Evolutionary conservation across 768 basidiomycete genomes (phyloP).

Genomic region (Cystofilobasidium bisporidii): DNA sequence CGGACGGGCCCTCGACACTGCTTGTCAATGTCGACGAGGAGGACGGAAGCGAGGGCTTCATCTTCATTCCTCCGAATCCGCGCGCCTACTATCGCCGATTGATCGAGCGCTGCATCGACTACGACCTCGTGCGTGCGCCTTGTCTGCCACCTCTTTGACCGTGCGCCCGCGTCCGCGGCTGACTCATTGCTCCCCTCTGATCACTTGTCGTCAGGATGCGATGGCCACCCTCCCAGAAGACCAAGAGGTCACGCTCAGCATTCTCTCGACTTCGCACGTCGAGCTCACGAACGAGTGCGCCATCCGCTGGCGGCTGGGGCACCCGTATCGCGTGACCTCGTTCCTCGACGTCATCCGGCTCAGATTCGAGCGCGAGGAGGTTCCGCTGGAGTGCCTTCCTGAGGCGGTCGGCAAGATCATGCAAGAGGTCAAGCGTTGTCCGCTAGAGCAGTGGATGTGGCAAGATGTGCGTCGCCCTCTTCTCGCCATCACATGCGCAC

Average conservation of each 20-base stretch:
- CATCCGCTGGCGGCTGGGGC: constrained; percentile 76
- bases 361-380: constrained; percentile 77
- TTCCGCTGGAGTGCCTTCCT: constrained; percentile 87
- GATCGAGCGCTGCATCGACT: constrained; percentile 67
- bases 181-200: too few species aligned
- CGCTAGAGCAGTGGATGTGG: constrained; percentile 64
- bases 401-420: constrained; percentile 70
- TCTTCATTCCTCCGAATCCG: constrained; percentile 82
- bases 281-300: constrained; percentile 82
- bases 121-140: constrained; percentile 56
- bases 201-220: constrained; percentile 46
- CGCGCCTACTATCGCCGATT: constrained; percentile 74
- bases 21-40: constrained; percentile 49
- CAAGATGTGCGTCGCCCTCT: constrained; percentile 59
- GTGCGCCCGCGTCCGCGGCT: neutral
- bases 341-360: constrained; percentile 79
- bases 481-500: constrained; percentile 24
- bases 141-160: too few species aligned
- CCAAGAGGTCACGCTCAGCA: constrained; percentile 89
- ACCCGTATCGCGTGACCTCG: constrained; percentile 62
- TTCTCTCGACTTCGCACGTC: constrained; percentile 67
- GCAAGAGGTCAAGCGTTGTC: constrained; percentile 60
- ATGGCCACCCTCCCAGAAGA: constrained; percentile 73
- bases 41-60: constrained; percentile 70
- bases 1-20: constrained; percentile 34